Base-by-base conservation (phyloP, 2,329 filamentous ascomycete genomes). In the Fusarium albidum region DNA sequence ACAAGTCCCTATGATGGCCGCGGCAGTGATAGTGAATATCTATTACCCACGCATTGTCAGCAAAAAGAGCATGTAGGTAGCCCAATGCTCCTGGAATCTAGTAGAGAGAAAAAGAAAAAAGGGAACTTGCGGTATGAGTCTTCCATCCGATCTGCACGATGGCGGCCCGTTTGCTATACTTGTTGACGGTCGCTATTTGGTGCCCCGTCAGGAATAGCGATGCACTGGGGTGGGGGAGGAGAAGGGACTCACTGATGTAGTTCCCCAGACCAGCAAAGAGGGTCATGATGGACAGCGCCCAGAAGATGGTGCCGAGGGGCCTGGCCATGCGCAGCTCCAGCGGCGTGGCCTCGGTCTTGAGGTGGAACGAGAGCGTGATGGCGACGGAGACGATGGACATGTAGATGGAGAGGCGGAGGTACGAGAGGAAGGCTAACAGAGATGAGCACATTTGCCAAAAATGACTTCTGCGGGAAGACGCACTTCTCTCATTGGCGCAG, bases 111-210 rank as follows among this genome's bases (percentile, higher is more conserved):
- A n/a, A n/a, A n/a, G n/a, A n/a, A n/a, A n/a, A 28, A 29, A n/a
- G 14, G 5, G 13, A n/a, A 71, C 79, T 59, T 68, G 96, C 90
- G 34, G 88, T 73, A 71, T 98, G 93, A 31, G 95, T 98, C 74
- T 92, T 94, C 89, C 91, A 95, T 1, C 95, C 95, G 26, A 87
- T 90, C 77, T 99, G 95, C 32, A 99, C 95, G 59, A 98, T 82
- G 0, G 95, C 95, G 21, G 82, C 82, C 61, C 87, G 85, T 32
- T 83, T 81, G 64, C 89, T 89, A 71, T 96, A 99, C 69, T 91
- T 88, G 65, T 89, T 89, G 18, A 98, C 77, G 0, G 86, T 88
- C 66, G 86, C 82, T 85, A 26, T 7, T 13, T n/a, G n/a, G n/a
- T n/a, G n/a, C 28, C 18, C 59, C 33, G 41, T 46, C 38, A 51